Conservation (phyloP, 306 rosid species). For the Quercus robur region DNA sequence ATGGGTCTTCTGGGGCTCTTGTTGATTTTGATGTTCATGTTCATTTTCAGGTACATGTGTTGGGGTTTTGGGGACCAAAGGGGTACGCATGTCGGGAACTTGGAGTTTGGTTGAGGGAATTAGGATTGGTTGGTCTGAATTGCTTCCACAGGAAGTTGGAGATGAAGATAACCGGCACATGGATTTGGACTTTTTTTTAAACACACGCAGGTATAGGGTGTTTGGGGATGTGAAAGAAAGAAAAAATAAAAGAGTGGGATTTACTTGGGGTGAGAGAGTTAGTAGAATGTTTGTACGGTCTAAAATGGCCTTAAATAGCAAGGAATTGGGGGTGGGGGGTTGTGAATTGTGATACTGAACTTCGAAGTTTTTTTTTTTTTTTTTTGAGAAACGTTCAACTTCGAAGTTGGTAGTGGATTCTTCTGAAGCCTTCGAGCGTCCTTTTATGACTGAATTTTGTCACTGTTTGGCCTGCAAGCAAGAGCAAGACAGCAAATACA, state of each 20-base stretch:
- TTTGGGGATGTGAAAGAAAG: not conserved
- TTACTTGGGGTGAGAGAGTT: not conserved
- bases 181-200: not conserved
- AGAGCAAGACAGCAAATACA: not conserved
- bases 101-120: conserved; percentile 10
- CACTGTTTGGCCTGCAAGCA: conserved; percentile 25
- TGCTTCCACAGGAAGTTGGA: conserved; percentile 16
- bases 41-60: not conserved
- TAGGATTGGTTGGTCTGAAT: conserved; percentile 23
- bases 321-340: too few species aligned
- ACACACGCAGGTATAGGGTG: not conserved
- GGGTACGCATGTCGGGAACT: conserved; percentile 24
- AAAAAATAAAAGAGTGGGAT: not conserved
- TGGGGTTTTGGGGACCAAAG: conserved; percentile 48
- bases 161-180: conserved; percentile 36
- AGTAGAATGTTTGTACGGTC: not conserved
- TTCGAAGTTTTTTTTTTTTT: too few species aligned
- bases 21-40: not conserved
- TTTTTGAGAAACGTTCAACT: too few species aligned
- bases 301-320: too few species aligned
- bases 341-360: too few species aligned
- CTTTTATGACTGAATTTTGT: conserved; percentile 46
- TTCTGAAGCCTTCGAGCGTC: conserved; percentile 29
- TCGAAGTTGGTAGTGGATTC: not conserved
- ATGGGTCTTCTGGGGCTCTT: conserved; percentile 13